These are phyloP conservation scores for Tylopilus vinaceipallidus DNA, from an alignment of 768 basidiomycete species.

Conservation along the genomic window DNA sequence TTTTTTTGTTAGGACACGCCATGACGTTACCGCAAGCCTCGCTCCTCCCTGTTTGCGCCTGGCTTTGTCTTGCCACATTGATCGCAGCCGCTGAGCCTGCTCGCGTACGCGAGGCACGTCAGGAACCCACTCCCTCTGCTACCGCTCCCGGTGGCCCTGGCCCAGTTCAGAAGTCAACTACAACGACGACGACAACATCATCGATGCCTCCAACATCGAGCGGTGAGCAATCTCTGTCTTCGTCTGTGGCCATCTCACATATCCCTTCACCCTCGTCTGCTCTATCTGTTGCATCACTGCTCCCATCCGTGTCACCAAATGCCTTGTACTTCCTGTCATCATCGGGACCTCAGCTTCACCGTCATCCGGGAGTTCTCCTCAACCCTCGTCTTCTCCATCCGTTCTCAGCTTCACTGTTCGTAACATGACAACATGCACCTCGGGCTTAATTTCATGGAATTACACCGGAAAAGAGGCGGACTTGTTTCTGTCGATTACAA, in stretches of 20 bases:
- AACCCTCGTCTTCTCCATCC: slow-evolving; percentile 13
- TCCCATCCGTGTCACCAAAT: not conserved
- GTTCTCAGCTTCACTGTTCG: slow-evolving; percentile 25
- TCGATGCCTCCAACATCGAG: slow-evolving; percentile 15
- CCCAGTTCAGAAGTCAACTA: slow-evolving; percentile 3
- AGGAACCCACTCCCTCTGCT: slow-evolving; percentile 12
- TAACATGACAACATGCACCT: slow-evolving; percentile 36
- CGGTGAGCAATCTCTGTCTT: slow-evolving; percentile 13
- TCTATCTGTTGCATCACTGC: not conserved
- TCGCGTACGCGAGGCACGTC: slow-evolving; percentile 21
- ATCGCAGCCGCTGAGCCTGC: slow-evolving; percentile 14
- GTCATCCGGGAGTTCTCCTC: slow-evolving; percentile 11
- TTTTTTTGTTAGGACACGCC: slow-evolving; percentile 1
- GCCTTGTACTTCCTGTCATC: not conserved
- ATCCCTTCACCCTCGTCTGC: not conserved
- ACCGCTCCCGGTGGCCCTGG: slow-evolving; percentile 3
- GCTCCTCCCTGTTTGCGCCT: slow-evolving; percentile 6
- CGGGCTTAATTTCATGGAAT: slow-evolving; percentile 37
- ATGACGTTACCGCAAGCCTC: slow-evolving; percentile 13
- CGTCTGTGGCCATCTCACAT: slow-evolving; percentile 6
- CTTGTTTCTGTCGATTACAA: slow-evolving; percentile 39
- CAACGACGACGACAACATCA: slow-evolving; percentile 4
- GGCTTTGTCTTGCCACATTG: slow-evolving; percentile 8
- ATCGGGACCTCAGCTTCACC: slow-evolving; percentile 5
- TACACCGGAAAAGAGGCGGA: slow-evolving; percentile 34